Evolutionary conservation across 345 rosid species (phyloP), one percentile per base, ranked within the genome.

Genomic region (Sapria himalayana): DNA sequence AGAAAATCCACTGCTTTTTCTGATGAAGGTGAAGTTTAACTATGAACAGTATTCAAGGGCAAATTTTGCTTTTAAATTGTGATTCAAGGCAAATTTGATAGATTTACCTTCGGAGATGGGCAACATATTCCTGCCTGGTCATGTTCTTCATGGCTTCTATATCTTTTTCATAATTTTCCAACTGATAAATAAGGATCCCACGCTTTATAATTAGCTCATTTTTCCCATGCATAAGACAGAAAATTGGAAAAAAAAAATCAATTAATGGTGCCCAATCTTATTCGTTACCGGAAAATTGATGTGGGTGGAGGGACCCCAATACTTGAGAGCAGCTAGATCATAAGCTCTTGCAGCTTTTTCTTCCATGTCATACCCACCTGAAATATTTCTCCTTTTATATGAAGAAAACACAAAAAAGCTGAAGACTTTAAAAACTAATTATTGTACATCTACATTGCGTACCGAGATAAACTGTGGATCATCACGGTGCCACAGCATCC

Each of bases 301-400:
- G 53, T 78, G 94, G 34, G 97, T 76, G 17, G 89, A 65, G 51
- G 89, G 82, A 46, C 97, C 97, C 94, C 97, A 81, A 58, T 86
- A 86, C 79, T 86, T 86, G 67, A 86, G 76, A 49, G 97, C 94
- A 59, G 97, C 97, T 40, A 71, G 69, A 69, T 81, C 97, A 62
- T 86, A 86, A 22, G 97, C 80, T 62, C 94, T 70, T 46, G 94
- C 97, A 61, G 97, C 97, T 66, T 78, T 81, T 64, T 81, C 97
- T 67, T 86, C 97, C 89, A 76, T 70, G 56, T 86, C 97, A 69
- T 86, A 86, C 55, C 94, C 97, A 43, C 97, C 97, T 85, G 66
- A 55, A 64, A 56, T 45, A 38, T n/a, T n/a, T n/a, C n/a, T n/a
- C n/a, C n/a, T n/a, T n/a, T n/a, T n/a, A n/a, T n/a, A n/a, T n/a